phyloP scores from a whole-genome alignment of 1,284 basidiomycete species.

The Heterobasidion occidentale region DNA sequence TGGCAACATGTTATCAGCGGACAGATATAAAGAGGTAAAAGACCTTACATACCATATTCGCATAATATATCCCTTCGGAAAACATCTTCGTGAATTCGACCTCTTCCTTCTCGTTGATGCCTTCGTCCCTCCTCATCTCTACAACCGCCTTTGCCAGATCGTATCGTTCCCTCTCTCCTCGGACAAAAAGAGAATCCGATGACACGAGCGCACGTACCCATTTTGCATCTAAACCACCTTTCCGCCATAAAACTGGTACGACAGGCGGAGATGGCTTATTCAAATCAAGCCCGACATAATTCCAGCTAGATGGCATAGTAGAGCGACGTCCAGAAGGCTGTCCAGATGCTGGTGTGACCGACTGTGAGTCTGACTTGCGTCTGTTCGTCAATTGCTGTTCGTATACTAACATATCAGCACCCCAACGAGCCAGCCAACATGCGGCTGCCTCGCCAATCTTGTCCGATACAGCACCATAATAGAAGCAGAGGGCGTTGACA shows the following conservation, averaged over 20 bases:
- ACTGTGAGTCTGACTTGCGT: neutral
- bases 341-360: neutral
- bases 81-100: slow-evolving; percentile 68
- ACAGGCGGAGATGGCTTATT: slow-evolving; percentile 4
- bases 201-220: slow-evolving; percentile 76
- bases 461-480: slow-evolving; percentile 79
- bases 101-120: slow-evolving; percentile 50
- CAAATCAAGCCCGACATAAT: neutral
- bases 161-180: slow-evolving; percentile 76
- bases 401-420: slow-evolving; percentile 62
- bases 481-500: slow-evolving; percentile 31
- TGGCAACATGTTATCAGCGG: slow-evolving; percentile 21
- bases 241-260: slow-evolving; percentile 54
- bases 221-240: slow-evolving; percentile 59
- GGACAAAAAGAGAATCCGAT: slow-evolving; percentile 77
- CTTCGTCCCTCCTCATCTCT: slow-evolving; percentile 56
- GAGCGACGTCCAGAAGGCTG: slow-evolving; percentile 3
- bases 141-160: slow-evolving; percentile 70
- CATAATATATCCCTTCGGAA: slow-evolving; percentile 76
- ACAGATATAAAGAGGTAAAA: slow-evolving; percentile 5
- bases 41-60: slow-evolving; percentile 68
- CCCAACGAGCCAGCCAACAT: slow-evolving; percentile 88
- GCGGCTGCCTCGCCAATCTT: slow-evolving; percentile 88
- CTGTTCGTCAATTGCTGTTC: slow-evolving; percentile 39
- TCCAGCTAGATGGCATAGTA: slow-evolving; percentile 5